Percentiles rank a stretch among this genome's conserved stretches.
Evolutionary conservation across 768 basidiomycete species (phyloP).

Genomic region (Agaricus blazei): DNA sequence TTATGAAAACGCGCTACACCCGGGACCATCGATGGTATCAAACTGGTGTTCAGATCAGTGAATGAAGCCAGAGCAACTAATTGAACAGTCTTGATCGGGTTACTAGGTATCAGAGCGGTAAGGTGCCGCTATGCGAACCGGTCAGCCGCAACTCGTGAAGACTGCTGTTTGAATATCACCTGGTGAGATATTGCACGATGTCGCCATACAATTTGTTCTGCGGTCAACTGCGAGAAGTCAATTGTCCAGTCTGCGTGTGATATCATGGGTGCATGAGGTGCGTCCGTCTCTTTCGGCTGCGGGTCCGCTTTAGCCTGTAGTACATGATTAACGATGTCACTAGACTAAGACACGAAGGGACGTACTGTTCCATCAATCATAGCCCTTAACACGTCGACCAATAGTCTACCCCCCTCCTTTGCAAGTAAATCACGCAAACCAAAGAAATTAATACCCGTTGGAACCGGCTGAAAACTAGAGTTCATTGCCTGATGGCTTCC

Average conservation of each 20-base stretch:
- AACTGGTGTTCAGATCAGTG: neutral
- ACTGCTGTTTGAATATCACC: conserved; percentile 25
- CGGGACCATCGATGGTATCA: conserved; percentile 18
- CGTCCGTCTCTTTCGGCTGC: conserved; percentile 35
- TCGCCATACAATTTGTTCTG: conserved; percentile 46
- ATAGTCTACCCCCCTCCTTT: conserved; percentile 55
- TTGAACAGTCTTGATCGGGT: conserved; percentile 31
- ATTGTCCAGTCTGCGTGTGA: conserved; percentile 44
- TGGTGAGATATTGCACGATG: conserved; percentile 70
- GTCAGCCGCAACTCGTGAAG: conserved; percentile 29
- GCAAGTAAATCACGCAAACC: conserved; percentile 57
- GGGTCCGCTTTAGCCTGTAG: conserved; percentile 41
- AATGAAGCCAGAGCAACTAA: conserved; percentile 24
- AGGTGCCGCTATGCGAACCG: conserved; percentile 14
- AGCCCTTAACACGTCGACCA: conserved; percentile 66
- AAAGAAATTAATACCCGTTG: conserved; percentile 45
- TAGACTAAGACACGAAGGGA: neutral
- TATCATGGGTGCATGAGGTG: conserved; percentile 58
- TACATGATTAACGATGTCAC: neutral
- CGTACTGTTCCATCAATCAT: conserved; percentile 43
- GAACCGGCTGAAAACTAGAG: conserved; percentile 11
- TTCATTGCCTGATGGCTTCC: neutral
- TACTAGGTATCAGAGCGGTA: conserved; percentile 11
- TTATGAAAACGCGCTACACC: conserved; percentile 42
- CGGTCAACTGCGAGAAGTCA: conserved; percentile 54